Base-by-base conservation (phyloP, 2,329 filamentous ascomycete species). In the Myriosclerotinia scirpicola region DNA sequence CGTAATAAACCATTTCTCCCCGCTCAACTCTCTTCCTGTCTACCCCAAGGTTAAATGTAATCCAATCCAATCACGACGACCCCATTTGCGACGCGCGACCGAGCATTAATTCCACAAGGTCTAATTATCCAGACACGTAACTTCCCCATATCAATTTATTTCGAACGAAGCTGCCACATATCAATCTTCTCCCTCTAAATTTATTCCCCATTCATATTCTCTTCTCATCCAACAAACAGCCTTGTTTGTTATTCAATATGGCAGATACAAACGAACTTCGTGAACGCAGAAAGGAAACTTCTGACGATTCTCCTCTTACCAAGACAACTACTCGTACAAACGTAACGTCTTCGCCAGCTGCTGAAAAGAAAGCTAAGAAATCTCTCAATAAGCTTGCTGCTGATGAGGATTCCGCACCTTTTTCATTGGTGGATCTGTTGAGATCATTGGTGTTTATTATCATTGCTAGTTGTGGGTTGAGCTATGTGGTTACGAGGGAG, bases 401-500 rank as follows among this genome's bases (percentile, higher is more conserved):
- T 60, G 71, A 68, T 62, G 75, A 76, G 68, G 74, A 76, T 59
- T 66, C 63, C 15, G 54, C 68, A 3, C 54, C 63, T 11, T 69
- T 75, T 65, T 69, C 71, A 3, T n/a, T 72, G 5, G 61, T 75
- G 11, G 75, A 76, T 48, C 64, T 74, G 8, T 55, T 72, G 5
- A 71, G 75, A 34, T 67, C 71, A 0, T 50, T 77, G n/a, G 72
- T 71, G 17, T 74, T 76, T 38, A 5, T 76, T 1, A 6, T 73
- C 0, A 61, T 77, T 7, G 69, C 69, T 1, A 70, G 69, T 26
- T 67, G 70, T 44, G 70, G 72, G 7, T 44, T 75, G 7, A 71
- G 69, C 36, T 77, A 76, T 68, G 73, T 77, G 60, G 68, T 77
- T 11, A 77, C 75, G 14, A 63, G 71, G 42, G 69, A 77, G n/a